Percentiles rank a stretch among this genome's conserved stretches.
Evolutionary conservation across 441 rosid genomes (phyloP).

Genomic region (Euphorbia schlechtendalii): DNA sequence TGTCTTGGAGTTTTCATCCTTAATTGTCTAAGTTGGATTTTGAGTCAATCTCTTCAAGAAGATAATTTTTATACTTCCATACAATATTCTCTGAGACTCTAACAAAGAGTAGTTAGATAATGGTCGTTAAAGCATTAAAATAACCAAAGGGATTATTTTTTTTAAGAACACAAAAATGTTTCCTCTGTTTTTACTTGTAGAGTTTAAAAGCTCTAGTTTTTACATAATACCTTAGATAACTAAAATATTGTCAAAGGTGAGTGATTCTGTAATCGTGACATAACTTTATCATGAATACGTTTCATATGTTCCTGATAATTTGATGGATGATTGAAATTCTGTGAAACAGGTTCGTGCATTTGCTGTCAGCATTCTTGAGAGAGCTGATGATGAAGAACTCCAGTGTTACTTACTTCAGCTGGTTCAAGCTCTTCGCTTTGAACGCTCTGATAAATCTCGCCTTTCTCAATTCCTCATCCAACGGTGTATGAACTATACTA

Average conservation of each 20-base stretch:
- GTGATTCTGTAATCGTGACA: background rate
- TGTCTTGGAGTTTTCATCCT: background rate
- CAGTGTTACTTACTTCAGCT: conserved; percentile 96
- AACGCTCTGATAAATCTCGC: conserved; percentile 88
- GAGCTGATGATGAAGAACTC: conserved; percentile 98
- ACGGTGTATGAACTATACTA: conserved; percentile 53
- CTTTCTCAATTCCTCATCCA: conserved; percentile 93
- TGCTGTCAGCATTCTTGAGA: conserved; percentile 95
- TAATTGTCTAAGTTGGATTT: background rate
- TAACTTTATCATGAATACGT: no score
- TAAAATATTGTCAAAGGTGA: background rate
- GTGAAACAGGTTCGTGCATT: conserved; percentile 90
- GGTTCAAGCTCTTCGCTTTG: conserved; percentile 99
- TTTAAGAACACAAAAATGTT: background rate
- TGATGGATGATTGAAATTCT: conserved; percentile 16
- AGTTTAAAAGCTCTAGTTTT: background rate
- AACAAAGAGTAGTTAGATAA: background rate
- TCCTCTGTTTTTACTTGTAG: background rate
- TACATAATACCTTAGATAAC: no score
- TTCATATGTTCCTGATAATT: background rate
- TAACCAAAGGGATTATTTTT: background rate
- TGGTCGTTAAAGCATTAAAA: background rate
- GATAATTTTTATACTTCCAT: background rate
- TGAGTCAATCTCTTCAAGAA: background rate
- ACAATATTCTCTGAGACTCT: background rate